Evolutionary conservation across 225 moss, liverwort and hornwort species (phyloP).

Genomic region (Ulota crispa): DNA sequence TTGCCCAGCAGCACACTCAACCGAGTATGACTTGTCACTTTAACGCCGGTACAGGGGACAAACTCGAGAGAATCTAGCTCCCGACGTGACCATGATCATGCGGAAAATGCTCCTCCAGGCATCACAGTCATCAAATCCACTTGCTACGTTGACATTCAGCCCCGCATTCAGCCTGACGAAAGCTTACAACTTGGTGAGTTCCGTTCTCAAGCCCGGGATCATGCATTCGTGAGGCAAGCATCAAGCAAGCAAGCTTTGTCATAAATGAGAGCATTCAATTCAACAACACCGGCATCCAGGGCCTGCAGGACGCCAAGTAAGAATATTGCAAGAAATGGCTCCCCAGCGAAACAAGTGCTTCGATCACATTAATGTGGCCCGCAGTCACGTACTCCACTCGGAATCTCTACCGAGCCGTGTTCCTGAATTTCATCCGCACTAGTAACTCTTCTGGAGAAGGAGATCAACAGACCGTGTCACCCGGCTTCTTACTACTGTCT

Average conservation of each 20-base stretch:
- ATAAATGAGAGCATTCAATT: conserved; percentile 22
- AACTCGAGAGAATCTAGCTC: conserved; percentile 28
- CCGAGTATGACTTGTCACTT: conserved; percentile 8
- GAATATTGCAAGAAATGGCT: conserved; percentile 16
- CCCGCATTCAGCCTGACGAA: not conserved
- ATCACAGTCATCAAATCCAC: not conserved
- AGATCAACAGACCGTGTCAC: not conserved
- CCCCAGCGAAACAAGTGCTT: not conserved
- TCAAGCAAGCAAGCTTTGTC: not conserved
- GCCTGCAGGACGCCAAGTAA: conserved; percentile 25
- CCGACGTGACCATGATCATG: conserved; percentile 50
- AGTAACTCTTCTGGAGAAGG: not conserved
- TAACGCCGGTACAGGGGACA: conserved; percentile 14
- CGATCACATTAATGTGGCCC: no score
- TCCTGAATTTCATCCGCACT: not conserved
- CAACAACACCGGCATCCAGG: conserved; percentile 30
- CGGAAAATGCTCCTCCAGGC: conserved; percentile 6
- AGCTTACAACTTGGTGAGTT: not conserved
- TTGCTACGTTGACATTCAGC: conserved; percentile 8
- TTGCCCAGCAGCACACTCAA: conserved; percentile 23
- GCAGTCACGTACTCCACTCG: not conserved
- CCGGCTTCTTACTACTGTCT: not conserved
- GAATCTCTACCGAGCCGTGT: not conserved
- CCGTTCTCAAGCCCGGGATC: not conserved
- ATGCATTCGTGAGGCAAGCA: not conserved